These are phyloP conservation scores for Leccinum ochraceum DNA, from an alignment of 768 basidiomycete genomes.

Conservation along the genomic window DNA sequence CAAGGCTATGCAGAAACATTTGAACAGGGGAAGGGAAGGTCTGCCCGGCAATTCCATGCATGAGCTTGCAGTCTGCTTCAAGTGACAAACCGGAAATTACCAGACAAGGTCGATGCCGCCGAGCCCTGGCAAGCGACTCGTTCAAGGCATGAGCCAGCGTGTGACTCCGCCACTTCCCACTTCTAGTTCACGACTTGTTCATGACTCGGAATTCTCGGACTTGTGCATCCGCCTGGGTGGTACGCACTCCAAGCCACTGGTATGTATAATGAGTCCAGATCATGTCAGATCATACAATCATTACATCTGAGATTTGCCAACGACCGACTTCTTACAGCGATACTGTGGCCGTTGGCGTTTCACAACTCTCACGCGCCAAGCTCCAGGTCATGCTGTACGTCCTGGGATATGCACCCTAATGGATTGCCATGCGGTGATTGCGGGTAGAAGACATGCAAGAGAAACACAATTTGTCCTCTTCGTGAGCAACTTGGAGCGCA, in stretches of 20 bases:
- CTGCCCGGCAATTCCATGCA: too few species aligned
- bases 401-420: background rate
- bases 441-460: background rate
- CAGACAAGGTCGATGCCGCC: too few species aligned
- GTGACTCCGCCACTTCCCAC: background rate
- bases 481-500: background rate
- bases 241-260: background rate
- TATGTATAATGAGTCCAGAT: background rate
- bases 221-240: background rate
- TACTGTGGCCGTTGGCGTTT: background rate
- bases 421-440: background rate
- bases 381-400: background rate
- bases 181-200: background rate
- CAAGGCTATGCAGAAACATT: background rate
- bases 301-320: background rate
- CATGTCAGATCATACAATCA: background rate
- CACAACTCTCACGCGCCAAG: background rate
- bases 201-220: background rate
- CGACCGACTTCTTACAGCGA: background rate
- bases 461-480: background rate
- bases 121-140: too few species aligned
- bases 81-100: background rate
- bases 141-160: background rate
- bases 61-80: background rate
- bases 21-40: too few species aligned